Evolutionary conservation across 768 basidiomycete genomes (phyloP).

Genomic region (Steccherinum ochraceum): DNA sequence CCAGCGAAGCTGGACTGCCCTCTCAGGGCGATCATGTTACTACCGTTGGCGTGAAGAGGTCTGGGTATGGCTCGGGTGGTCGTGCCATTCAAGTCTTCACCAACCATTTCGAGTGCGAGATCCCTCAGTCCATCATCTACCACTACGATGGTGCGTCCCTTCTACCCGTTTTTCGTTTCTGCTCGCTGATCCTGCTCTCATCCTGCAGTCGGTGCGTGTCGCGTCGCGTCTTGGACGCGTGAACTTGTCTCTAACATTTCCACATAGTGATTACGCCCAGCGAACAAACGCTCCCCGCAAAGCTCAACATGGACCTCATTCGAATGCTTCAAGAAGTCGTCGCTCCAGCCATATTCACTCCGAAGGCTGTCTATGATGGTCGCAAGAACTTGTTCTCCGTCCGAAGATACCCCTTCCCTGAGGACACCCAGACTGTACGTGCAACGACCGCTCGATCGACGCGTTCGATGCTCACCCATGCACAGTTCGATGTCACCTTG

Average conservation of each 20-base stretch:
- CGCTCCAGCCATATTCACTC: slow-evolving; percentile 64
- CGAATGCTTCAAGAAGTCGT: slow-evolving; percentile 50
- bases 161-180: not conserved
- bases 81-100: slow-evolving; percentile 33
- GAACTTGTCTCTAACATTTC: slow-evolving; percentile 2
- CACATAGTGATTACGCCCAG: slow-evolving; percentile 56
- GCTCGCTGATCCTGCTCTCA: not conserved
- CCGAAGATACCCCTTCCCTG: slow-evolving; percentile 54
- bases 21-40: slow-evolving; percentile 35
- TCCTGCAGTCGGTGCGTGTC: slow-evolving; percentile 14
- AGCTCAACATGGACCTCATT: slow-evolving; percentile 68
- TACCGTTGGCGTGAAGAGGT: slow-evolving; percentile 63
- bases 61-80: slow-evolving; percentile 57
- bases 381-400: slow-evolving; percentile 71
- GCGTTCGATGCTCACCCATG: not conserved
- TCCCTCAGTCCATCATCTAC: slow-evolving; percentile 58
- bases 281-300: slow-evolving; percentile 62
- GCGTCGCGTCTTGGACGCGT: too few relatives aligned
- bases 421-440: slow-evolving; percentile 45
- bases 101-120: slow-evolving; percentile 61
- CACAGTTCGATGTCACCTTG: slow-evolving; percentile 57
- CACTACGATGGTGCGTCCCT: slow-evolving; percentile 69
- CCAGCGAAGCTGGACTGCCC: slow-evolving; percentile 13
- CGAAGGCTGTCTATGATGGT: slow-evolving; percentile 71
- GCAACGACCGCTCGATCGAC: not conserved